Evolutionary conservation across 2,329 filamentous ascomycete genomes (phyloP), one percentile per base, ranked within the genome.

Genomic region (Gaeumannomyces tritici): DNA sequence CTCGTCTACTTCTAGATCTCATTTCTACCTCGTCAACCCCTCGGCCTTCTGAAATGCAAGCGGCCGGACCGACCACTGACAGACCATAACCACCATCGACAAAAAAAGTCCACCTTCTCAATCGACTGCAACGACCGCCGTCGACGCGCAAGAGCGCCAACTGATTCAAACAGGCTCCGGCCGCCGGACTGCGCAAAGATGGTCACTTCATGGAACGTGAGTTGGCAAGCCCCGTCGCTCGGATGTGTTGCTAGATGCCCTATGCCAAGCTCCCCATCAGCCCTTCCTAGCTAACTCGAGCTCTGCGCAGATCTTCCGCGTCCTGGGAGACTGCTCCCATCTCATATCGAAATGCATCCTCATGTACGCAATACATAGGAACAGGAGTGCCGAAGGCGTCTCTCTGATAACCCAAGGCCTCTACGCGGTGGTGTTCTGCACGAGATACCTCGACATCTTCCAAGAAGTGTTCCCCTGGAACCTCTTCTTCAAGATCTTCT

Each of bases 401-500:
- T 96, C 92, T 28, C 86, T 96, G 71, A 90, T 98, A 70, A 96
- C 90, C 1, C 93, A 98, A 75, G 82, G 87, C 62, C 86, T 97
- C 67, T 98, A 98, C 77, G 86, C 88, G 62, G 73, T 89, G 66
- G 93, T 98, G 63, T 98, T 97, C 77, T 80, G 87, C 70, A 88
- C 91, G 5, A 86, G 93, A 64, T 98, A 98, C 76, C 84, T 93
- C 66, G 90, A 97, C 73, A 79, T 97, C 66, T 91, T 96, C 72
- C 70, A 66, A 9, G 81, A 84, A 69, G 72, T 70, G 12, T 76
- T 73, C 29, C 66, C 69, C 64, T 95, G 89, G 85, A 93, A 95
- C 75, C 83, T 88, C 67, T 79, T 89, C 64, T 89, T 97, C 75
- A 97, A 97, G 80, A 81, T 95, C 65, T 91, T 96, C 76, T 98